Conservation (phyloP, 345 rosid genomes). For the Syzygium aromaticum region DNA sequence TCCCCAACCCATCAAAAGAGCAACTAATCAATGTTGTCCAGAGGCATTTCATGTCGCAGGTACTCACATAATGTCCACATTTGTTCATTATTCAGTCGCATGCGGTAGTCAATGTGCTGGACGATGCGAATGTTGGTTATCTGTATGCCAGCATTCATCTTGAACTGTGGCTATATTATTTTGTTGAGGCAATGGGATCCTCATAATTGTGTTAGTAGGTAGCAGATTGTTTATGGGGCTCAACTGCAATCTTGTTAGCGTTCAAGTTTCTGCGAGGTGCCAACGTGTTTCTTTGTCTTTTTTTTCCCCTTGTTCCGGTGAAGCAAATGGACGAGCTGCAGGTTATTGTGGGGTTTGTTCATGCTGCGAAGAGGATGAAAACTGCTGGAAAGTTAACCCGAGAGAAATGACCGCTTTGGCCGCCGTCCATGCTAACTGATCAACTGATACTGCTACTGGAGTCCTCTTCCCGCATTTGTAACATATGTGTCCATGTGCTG, state of each 20-base stretch:
- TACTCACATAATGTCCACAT: conserved; percentile 3
- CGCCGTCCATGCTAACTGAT: not conserved
- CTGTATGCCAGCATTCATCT: not conserved
- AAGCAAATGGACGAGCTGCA: conserved; percentile 97
- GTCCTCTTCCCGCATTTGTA: conserved; percentile 9
- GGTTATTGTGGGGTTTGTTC: conserved; percentile 89
- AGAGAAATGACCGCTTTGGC: conserved; percentile 4
- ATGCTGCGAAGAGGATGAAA: conserved; percentile 79
- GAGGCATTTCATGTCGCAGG: conserved; percentile 96
- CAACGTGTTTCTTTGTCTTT: not conserved
- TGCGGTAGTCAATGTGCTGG: not conserved
- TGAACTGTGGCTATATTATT: not conserved
- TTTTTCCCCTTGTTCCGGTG: conserved; percentile 2
- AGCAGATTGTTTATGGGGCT: not conserved
- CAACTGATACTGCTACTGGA: not conserved
- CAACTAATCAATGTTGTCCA: conserved; percentile 74
- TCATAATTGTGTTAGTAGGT: not conserved
- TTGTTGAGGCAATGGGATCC: not conserved
- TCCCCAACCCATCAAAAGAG: conserved; percentile 82
- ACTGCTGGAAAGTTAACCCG: conserved; percentile 38
- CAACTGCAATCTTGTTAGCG: not conserved
- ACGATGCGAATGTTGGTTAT: not conserved
- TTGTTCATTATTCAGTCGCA: not conserved
- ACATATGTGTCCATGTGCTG: conserved; percentile 22
- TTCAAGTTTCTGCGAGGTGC: not conserved